These are phyloP conservation scores for Sclerotinia spermophila DNA, from an alignment of 2,329 filamentous ascomycete genomes.

Conservation along the genomic window DNA sequence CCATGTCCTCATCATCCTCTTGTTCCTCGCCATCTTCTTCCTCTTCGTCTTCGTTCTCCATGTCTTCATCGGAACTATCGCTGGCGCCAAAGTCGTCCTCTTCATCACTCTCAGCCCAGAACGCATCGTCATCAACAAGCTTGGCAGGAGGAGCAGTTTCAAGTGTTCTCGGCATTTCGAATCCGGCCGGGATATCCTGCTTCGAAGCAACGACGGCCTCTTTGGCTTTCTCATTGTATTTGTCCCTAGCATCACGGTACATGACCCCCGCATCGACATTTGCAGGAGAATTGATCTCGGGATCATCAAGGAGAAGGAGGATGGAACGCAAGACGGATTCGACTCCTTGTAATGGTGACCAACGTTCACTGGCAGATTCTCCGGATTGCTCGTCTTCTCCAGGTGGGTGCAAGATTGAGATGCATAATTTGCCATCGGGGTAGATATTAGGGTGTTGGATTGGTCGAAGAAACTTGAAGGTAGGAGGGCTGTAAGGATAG, in stretches of 20 bases:
- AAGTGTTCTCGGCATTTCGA: conserved; percentile 75
- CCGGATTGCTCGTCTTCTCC: conserved; percentile 93
- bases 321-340: conserved; percentile 94
- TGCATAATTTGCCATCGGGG: conserved; percentile 83
- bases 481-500: conserved; percentile 85
- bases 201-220: conserved; percentile 71
- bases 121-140: conserved; percentile 71
- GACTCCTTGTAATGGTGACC: conserved; percentile 89
- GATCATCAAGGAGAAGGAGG: conserved; percentile 85
- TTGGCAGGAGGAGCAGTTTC: conserved; percentile 59
- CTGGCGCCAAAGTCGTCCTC: conserved; percentile 76
- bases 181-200: conserved; percentile 73
- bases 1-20: conserved; percentile 41
- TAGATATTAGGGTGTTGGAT: conserved; percentile 96
- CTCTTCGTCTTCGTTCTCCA: conserved; percentile 51
- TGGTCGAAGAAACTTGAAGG: conserved; percentile 76
- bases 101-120: conserved; percentile 74
- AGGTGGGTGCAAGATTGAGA: conserved; percentile 90
- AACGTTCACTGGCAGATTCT: conserved; percentile 84
- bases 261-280: conserved; percentile 91
- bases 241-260: conserved; percentile 67
- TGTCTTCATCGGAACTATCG: conserved; percentile 60
- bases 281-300: conserved; percentile 87
- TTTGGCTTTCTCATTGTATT: conserved; percentile 67
- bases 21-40: conserved; percentile 56